Percentiles rank a stretch among this genome's conserved stretches.
These are phyloP conservation scores for Fusarium sp. DNA, from an alignment of 2,329 filamentous ascomycete genomes.

Conservation along the genomic window DNA sequence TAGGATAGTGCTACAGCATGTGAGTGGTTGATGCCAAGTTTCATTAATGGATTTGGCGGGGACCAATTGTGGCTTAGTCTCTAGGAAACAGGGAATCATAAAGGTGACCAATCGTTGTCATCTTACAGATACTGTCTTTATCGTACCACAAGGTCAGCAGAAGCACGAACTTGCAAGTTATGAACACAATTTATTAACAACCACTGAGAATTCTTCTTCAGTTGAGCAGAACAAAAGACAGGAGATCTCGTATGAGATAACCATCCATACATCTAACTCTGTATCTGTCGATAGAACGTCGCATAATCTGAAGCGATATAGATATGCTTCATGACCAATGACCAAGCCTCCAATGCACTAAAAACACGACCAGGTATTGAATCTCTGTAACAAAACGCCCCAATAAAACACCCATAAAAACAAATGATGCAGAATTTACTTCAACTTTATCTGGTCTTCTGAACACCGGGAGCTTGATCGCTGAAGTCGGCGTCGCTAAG, in stretches of 20 bases:
- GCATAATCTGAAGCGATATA: not conserved
- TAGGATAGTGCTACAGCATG: slow-evolving; percentile 31
- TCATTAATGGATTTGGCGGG: slow-evolving; percentile 32
- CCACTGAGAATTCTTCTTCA: not conserved
- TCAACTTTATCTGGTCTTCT: slow-evolving; percentile 24
- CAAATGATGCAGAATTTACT: not conserved
- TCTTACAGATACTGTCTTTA: not conserved
- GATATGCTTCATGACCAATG: not conserved
- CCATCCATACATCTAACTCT: slow-evolving; percentile 1
- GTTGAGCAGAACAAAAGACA: not conserved
- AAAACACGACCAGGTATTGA: slow-evolving; percentile 18
- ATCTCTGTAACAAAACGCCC: slow-evolving; percentile 28
- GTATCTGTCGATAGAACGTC: not conserved
- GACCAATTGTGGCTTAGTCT: slow-evolving; percentile 27
- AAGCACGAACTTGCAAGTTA: not conserved
- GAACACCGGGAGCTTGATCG: slow-evolving; percentile 36
- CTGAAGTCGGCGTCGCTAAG: slow-evolving; percentile 53
- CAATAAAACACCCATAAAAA: slow-evolving; percentile 8
- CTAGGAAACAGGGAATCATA: not conserved
- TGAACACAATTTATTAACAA: slow-evolving; percentile 1
- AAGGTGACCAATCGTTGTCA: not conserved
- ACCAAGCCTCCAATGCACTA: not conserved
- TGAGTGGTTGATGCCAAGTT: slow-evolving; percentile 41
- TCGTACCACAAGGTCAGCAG: not conserved
- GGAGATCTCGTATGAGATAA: not conserved